Evolutionary conservation across 73 alveolate species (phyloP).

Genomic region (Paramecium biaurelia): DNA sequence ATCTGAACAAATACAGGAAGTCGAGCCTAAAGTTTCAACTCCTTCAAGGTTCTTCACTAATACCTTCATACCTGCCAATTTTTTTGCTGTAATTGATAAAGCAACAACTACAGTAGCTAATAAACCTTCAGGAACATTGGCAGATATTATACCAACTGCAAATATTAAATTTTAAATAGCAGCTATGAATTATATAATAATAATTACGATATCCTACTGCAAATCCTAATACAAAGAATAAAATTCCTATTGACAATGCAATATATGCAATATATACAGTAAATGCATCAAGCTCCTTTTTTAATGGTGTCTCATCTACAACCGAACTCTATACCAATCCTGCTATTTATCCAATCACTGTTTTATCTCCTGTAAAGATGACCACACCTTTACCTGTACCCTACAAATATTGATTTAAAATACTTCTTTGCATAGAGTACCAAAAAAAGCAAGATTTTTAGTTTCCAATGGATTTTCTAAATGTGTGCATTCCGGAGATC

Average conservation of each 20-base stretch:
- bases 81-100: constrained; percentile 86
- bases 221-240: constrained; percentile 79
- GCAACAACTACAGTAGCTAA: constrained; percentile 86
- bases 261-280: constrained; percentile 79
- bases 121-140: constrained; percentile 80
- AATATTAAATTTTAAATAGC: constrained; percentile 77
- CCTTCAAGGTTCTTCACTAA: constrained; percentile 76
- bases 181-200: constrained; percentile 12
- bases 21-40: constrained; percentile 80
- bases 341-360: constrained; percentile 92
- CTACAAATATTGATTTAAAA: not conserved
- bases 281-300: constrained; percentile 85
- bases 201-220: constrained; percentile 73
- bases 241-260: constrained; percentile 81
- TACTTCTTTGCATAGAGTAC: constrained; percentile 82
- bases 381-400: constrained; percentile 93
- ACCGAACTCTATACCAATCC: constrained; percentile 81
- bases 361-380: constrained; percentile 86
- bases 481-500: constrained; percentile 75
- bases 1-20: constrained; percentile 79
- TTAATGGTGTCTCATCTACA: constrained; percentile 81
- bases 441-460: constrained; percentile 76
- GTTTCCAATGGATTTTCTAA: constrained; percentile 49
- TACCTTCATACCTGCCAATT: constrained; percentile 73
- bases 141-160: constrained; percentile 73